Evolutionary conservation across 1,284 basidiomycete species (phyloP).

Genomic region (Trametes polyzona): DNA sequence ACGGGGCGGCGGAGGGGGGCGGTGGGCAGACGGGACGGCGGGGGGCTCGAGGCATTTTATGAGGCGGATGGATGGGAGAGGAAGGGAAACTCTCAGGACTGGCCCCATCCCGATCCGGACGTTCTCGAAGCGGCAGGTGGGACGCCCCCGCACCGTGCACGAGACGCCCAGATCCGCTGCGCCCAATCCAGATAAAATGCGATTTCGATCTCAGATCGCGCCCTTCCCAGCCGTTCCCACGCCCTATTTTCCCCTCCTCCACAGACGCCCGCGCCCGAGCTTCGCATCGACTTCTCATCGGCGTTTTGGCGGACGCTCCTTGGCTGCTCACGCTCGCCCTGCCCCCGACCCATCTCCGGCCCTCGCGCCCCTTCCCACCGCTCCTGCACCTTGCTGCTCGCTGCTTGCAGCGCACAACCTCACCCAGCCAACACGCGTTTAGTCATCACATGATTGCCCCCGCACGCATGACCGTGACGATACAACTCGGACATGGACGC

Average conservation of each 20-base stretch:
- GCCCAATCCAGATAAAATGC: constrained; percentile 29
- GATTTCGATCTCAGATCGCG: constrained; percentile 36
- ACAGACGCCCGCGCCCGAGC: constrained; percentile 18
- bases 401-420: no score
- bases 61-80: constrained; percentile 15
- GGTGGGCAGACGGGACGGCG: constrained; percentile 16
- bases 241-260: constrained; percentile 15
- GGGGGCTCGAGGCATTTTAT: constrained; percentile 28
- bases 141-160: background rate
- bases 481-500: no score
- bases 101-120: constrained; percentile 8
- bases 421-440: no score
- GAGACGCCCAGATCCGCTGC: constrained; percentile 26
- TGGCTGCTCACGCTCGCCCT: constrained; percentile 27
- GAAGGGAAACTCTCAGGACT: constrained; percentile 29
- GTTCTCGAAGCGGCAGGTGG: constrained; percentile 24
- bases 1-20: constrained; percentile 16
- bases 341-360: constrained; percentile 15
- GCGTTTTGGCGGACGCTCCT: constrained; percentile 25
- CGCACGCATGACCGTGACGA: background rate
- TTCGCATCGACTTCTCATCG: constrained; percentile 28
- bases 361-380: background rate
- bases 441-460: constrained; percentile 19
- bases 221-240: constrained; percentile 13
- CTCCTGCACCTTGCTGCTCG: background rate